Conservation (phyloP, 495 filamentous ascomycete species). For the Recurvomyces mirabilis region DNA sequence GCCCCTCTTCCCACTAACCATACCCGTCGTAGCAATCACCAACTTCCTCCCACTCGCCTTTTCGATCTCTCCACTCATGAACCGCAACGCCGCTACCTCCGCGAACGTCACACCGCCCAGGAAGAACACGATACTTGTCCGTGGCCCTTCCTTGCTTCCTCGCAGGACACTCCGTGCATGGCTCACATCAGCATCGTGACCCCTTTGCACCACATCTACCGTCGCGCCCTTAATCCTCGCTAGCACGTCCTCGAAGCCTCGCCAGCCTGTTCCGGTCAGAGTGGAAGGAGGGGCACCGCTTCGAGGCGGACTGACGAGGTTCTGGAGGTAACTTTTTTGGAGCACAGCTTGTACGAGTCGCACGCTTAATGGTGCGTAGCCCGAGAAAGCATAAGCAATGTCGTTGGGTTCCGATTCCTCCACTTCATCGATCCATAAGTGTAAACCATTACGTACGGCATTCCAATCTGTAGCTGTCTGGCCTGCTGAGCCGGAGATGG, state of each 20-base stretch:
- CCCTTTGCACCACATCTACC: conserved; percentile 86
- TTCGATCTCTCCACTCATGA: conserved; percentile 60
- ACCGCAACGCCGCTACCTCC: conserved; percentile 88
- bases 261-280: conserved; percentile 13
- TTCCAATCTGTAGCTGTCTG: conserved; percentile 78
- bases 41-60: conserved; percentile 69
- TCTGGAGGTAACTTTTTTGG: conserved; percentile 67
- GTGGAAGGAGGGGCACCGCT: background rate
- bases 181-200: conserved; percentile 74
- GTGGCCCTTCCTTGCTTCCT: conserved; percentile 45
- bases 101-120: conserved; percentile 89
- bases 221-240: conserved; percentile 71
- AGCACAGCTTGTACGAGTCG: conserved; percentile 90
- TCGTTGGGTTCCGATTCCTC: conserved; percentile 95
- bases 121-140: conserved; percentile 86
- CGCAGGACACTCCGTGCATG: conserved; percentile 77
- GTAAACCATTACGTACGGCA: conserved; percentile 70
- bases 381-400: conserved; percentile 93
- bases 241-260: conserved; percentile 21
- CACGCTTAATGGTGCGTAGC: conserved; percentile 87
- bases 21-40: conserved; percentile 80
- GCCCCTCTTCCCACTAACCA: conserved; percentile 81
- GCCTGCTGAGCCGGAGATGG: conserved; percentile 22
- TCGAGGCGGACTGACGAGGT: conserved; percentile 7
- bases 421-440: conserved; percentile 90